Evolutionary conservation across 164 flowering plant species (phyloP), one percentile per base, ranked within the genome.

Genomic region (Tetrastigma voinierianum): DNA sequence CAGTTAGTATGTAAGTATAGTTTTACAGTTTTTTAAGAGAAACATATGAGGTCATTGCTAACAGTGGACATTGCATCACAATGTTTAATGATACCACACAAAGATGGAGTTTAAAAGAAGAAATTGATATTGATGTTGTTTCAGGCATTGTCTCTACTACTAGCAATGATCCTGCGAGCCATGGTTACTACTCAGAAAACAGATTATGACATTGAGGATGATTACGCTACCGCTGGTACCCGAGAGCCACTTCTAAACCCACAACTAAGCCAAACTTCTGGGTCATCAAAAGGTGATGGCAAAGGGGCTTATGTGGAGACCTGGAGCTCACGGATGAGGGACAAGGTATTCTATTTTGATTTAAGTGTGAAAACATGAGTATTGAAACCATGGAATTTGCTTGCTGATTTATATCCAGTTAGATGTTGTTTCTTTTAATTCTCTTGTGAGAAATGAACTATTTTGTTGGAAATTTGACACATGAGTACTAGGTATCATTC

Each of bases 301-400:
- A 78, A 78, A 66, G 82, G 64, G 51, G 47, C 53, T 70, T 82
- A 75, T 44, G 68, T 83, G 55, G 90, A 86, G 64, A 72, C 84
- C 20, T 90, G 94, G 94, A 82, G 90, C 72, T 77, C 87, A 51
- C 75, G 89, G 49, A 82, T 89, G 76, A 87, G 92, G 70, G 90
- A 86, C 47, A 90, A 88, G 94, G 97, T 90, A 80, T 51, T 14
- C 51, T 52, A 3, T 62, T 61, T 15, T 51, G 40, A 11, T n/a
- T 14, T 16, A 49, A 49, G 18, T 14, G 6, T 0, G 1, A 55
- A 55, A 21, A 55, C 23, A 12, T 40, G n/a, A 32, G 9, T 2
- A 9, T 32, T 59, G 10, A 43, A 32, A n/a, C 14, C 13, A 11
- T 40, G 46, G 47, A 19, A 46, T 43, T 18, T 9, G 46, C n/a